Evolutionary conservation across 2,329 filamentous ascomycete genomes (phyloP).

Genomic region (Ophiocordyceps camponoti-floridani): DNA sequence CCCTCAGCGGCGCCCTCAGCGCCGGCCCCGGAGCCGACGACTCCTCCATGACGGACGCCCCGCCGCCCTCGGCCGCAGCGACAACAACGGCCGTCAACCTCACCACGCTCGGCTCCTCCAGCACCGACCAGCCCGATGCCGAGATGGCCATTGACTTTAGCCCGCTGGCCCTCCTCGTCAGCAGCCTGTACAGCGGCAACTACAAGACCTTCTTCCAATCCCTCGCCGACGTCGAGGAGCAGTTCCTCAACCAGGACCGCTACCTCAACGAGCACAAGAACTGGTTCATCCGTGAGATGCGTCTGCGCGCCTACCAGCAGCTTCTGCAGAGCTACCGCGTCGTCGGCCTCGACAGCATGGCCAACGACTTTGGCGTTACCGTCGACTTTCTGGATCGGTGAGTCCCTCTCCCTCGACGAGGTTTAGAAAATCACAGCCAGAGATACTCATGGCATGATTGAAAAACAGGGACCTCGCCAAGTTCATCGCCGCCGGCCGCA

Average conservation of each 20-base stretch:
- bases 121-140: slow-evolving; percentile 54
- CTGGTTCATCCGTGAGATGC: slow-evolving; percentile 98
- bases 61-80: not conserved
- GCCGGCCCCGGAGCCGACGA: slow-evolving; percentile 69
- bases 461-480: slow-evolving; percentile 55
- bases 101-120: slow-evolving; percentile 53
- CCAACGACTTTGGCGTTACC: slow-evolving; percentile 87
- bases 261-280: slow-evolving; percentile 90
- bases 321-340: slow-evolving; percentile 93
- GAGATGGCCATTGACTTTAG: slow-evolving; percentile 80
- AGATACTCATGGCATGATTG: not conserved
- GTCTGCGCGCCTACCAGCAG: slow-evolving; percentile 88
- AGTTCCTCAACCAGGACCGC: slow-evolving; percentile 84
- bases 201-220: slow-evolving; percentile 90
- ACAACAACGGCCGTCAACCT: slow-evolving; percentile 63
- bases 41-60: slow-evolving; percentile 18
- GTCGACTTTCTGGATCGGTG: slow-evolving; percentile 93
- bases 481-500: slow-evolving; percentile 88
- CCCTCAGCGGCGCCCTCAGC: slow-evolving; percentile 62
- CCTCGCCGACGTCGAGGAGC: slow-evolving; percentile 76
- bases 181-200: slow-evolving; percentile 81
- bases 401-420: slow-evolving; percentile 18
- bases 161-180: slow-evolving; percentile 71
- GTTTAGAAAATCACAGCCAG: too few relatives aligned
- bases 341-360: slow-evolving; percentile 94